Evolutionary conservation across 139 green algal species (phyloP), one percentile per base, ranked within the genome.

Genomic region (Ettlia oleoabundans): DNA sequence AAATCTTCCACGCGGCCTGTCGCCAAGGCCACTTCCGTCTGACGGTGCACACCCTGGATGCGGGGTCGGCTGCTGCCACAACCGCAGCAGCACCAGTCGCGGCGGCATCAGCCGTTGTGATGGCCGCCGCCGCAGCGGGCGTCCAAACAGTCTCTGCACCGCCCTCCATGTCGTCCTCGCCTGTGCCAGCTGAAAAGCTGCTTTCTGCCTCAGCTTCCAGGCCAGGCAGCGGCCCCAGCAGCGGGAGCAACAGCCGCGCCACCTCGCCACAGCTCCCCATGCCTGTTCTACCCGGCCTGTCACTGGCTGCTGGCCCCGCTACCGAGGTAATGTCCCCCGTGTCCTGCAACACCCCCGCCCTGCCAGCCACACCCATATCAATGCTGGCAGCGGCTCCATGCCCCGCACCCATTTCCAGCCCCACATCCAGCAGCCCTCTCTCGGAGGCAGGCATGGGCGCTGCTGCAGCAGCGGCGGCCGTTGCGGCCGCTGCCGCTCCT

Each of bases 1-100:
- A 85, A 61, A 86, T 89, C 41, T 86, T 86, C 83, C 83, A 83
- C 65, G 47, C 42, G 3, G 86, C 86, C 38, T 89, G 68, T 76
- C 81, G 63, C 43, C 69, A 83, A 52, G 83, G 83, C 35, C 83
- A 84, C 69, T 89, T 87, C 83, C 80, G 81, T 40, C 77, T 86
- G 52, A 86, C 81, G 37, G 75, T 86, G 74, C 75, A 82, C 58
- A 81, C 81, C 18, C 58, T 76, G 37, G 67, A 79, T 42, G 65
- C 43, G 41, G n/a, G 24, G 9, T n/a, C 47, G 22, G 43, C 83
- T 0, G 66, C 47, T 19, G 58, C 72, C 26, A 22, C 37, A 53
- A 47, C n/a, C 35, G 33, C 47, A 32, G 9, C 37, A 37, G 24
- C 40, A 30, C 41, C 6, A 43, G n/a, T n/a, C 62, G 19, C 26